Conservation (phyloP, 768 basidiomycete genomes). For the Serendipita vermifera region DNA sequence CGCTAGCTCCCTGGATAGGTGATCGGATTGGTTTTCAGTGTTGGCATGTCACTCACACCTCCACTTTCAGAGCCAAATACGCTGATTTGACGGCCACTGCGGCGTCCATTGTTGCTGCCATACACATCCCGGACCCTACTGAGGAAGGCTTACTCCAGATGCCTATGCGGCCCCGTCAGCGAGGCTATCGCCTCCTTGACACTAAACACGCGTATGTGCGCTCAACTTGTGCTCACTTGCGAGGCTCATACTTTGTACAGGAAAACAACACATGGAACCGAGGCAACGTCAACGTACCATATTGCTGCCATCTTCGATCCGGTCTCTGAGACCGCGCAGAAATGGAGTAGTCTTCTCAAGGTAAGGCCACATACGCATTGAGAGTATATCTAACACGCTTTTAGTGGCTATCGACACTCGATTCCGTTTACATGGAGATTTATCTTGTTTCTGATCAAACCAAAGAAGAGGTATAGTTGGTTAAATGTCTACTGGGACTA, state of each 20-base stretch:
- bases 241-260: slow-evolving; percentile 28
- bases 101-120: slow-evolving; percentile 58
- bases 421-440: slow-evolving; percentile 57
- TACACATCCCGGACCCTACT: slow-evolving; percentile 59
- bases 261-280: slow-evolving; percentile 56
- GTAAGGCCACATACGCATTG: slow-evolving; percentile 28
- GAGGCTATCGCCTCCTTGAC: slow-evolving; percentile 47
- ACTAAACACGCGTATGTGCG: slow-evolving; percentile 49
- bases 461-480: slow-evolving; percentile 47
- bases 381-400: slow-evolving; percentile 5
- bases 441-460: slow-evolving; percentile 55
- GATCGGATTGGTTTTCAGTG: slow-evolving; percentile 15
- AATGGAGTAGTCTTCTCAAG: slow-evolving; percentile 68
- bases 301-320: slow-evolving; percentile 73
- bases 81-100: slow-evolving; percentile 51
- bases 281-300: slow-evolving; percentile 50
- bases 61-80: slow-evolving; percentile 33
- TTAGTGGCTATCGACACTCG: slow-evolving; percentile 53
- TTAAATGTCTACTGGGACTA: not conserved
- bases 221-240: not conserved
- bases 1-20: slow-evolving; percentile 32
- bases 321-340: slow-evolving; percentile 69
- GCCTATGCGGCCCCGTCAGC: slow-evolving; percentile 43
- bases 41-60: not conserved
- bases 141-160: slow-evolving; percentile 61